Evolutionary conservation across 2,329 filamentous ascomycete species (phyloP).

Genomic region (Paecilomyces sp.): DNA sequence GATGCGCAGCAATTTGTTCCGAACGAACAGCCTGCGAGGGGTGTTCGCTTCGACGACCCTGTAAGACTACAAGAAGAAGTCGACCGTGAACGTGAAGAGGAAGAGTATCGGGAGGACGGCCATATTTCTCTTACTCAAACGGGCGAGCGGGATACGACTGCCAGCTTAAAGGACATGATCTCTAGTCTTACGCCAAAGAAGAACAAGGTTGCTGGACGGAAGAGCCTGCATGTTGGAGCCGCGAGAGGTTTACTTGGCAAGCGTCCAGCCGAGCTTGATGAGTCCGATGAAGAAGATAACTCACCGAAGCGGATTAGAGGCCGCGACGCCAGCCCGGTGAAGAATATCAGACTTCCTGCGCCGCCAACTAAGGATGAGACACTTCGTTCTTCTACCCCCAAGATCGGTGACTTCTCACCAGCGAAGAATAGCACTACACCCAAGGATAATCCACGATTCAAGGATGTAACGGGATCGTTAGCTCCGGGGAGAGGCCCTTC

Average conservation of each 20-base stretch:
- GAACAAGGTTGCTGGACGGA: conserved; percentile 58
- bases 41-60: conserved; percentile 61
- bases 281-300: conserved; percentile 48
- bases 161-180: conserved; percentile 70
- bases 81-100: conserved; percentile 54
- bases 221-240: conserved; percentile 70
- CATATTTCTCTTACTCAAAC: conserved; percentile 40
- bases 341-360: conserved; percentile 63
- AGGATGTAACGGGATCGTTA: conserved; percentile 34
- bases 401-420: conserved; percentile 23
- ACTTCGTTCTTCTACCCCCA: conserved; percentile 44
- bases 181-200: conserved; percentile 71
- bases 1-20: conserved; percentile 57
- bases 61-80: conserved; percentile 55
- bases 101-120: conserved; percentile 55
- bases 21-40: conserved; percentile 30
- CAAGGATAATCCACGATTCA: conserved; percentile 49
- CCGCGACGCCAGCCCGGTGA: conserved; percentile 69
- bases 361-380: conserved; percentile 62
- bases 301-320: conserved; percentile 60
- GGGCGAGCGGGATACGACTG: conserved; percentile 54
- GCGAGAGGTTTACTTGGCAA: conserved; percentile 69
- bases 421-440: conserved; percentile 44
- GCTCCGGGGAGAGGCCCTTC: conserved; percentile 7
- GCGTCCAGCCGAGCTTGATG: conserved; percentile 63